Base-by-base conservation (phyloP, 352 stramenopile genomes). In the Thalassiosira delicatula region DNA sequence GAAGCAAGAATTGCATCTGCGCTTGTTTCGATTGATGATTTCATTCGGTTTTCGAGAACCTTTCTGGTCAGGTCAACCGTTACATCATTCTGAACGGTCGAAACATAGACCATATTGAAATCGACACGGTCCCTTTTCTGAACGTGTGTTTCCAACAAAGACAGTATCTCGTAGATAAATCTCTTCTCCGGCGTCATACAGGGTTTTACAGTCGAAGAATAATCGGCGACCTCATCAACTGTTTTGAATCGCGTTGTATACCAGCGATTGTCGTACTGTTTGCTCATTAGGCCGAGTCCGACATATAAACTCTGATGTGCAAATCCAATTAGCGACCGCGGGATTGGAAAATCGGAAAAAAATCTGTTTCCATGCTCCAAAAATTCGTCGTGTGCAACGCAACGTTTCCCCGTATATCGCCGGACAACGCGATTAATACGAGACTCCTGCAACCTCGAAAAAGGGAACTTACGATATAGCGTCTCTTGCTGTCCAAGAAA, bases 101-200 rank as follows among this genome's bases (percentile, higher is more conserved):
- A 12, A n/a, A 63, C 17, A 23, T 42, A 63, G 11, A 2, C 21
- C 11, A 3, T 42, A 12, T 7, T 23, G 19, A 63, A 42, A 11
- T 3, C 12, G 11, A 42, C 27, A 21, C 54, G 54, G 25, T 3
- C 3, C 8, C 7, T 5, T 44, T 37, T n/a, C 3, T 12, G 27
- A n/a, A 25, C 4, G 21, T 37, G 27, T 25, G 59, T 68, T 9
- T 17, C 1, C 2, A 68, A 25, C 3, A 68, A 29, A 53, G 17
- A n/a, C 4, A 68, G 33, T 1, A 53, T 25, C 30, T 29, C 32
- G 21, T 68, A 68, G 2, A 68, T 19, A 2, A 53, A n/a, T 19
- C 35, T 51, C 32, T 53, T 49, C 19, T 68, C 59, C n/a, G 30
- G 59, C 7, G 21, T 51, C 59, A 68, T 68, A 33, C 32, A 68